phyloP scores from a whole-genome alignment of 495 filamentous ascomycete species.

The Bryoglossum gracile region DNA sequence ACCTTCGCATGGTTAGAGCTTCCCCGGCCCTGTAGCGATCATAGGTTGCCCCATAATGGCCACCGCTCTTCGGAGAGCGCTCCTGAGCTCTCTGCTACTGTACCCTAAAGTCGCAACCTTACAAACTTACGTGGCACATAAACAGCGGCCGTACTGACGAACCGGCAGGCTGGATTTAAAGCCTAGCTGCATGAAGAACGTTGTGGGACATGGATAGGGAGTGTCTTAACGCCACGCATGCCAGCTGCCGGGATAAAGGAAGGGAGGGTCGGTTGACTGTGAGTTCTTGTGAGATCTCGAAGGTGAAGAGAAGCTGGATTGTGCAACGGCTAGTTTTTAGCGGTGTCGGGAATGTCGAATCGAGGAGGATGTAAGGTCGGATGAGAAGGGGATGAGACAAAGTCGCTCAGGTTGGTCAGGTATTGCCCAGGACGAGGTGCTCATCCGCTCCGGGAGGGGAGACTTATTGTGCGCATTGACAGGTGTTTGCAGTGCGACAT shows the following conservation, averaged over 20 bases:
- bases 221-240: too few species aligned
- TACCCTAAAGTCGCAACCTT: background rate
- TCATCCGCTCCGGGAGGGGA: background rate
- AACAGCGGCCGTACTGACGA: background rate
- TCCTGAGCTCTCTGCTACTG: background rate
- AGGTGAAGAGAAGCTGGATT: background rate
- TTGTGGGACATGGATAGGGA: background rate
- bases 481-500: slow-evolving; percentile 10
- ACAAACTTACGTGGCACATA: slow-evolving; percentile 1
- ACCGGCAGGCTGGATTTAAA: slow-evolving; percentile 4
- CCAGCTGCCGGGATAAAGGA: too few species aligned
- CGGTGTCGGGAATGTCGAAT: background rate
- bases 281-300: background rate
- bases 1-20: background rate
- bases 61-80: background rate
- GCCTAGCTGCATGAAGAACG: background rate
- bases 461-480: background rate
- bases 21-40: background rate
- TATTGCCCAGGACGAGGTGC: slow-evolving; percentile 7
- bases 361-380: background rate
- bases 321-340: background rate
- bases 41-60: background rate
- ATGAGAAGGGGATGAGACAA: background rate
- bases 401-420: too few species aligned
- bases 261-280: too few species aligned